phyloP scores from a whole-genome alignment of 306 rosid species.

The Gastrolobium bilobum region DNA sequence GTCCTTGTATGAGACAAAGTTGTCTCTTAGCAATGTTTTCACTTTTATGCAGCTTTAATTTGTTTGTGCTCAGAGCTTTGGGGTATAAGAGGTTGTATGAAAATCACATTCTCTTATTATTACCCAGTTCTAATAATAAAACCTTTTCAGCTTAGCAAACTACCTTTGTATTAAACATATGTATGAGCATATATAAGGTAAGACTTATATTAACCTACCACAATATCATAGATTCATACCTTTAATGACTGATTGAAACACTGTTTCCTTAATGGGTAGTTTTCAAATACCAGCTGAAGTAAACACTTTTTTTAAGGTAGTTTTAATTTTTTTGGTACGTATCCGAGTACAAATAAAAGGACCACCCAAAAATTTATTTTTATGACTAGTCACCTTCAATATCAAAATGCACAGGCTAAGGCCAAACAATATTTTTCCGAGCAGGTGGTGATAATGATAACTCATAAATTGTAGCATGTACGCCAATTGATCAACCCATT shows the following conservation, averaged over 20 bases:
- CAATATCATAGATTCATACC: neutral
- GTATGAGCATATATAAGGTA: slow-evolving; percentile 36
- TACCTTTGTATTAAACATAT: neutral
- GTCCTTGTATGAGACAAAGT: slow-evolving; percentile 58
- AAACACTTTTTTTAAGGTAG: slow-evolving; percentile 9
- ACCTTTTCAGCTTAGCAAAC: slow-evolving; percentile 24
- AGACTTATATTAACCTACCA: neutral
- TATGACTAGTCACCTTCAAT: slow-evolving; percentile 52
- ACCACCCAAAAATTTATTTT: slow-evolving; percentile 40
- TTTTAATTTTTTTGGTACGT: slow-evolving; percentile 21
- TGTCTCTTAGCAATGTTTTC: slow-evolving; percentile 44
- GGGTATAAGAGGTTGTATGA: slow-evolving; percentile 29
- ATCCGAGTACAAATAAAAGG: slow-evolving; percentile 13
- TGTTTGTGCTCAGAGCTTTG: slow-evolving; percentile 37
- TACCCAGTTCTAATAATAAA: slow-evolving; percentile 33
- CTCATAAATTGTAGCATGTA: slow-evolving; percentile 29
- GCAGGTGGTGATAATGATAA: slow-evolving; percentile 48
- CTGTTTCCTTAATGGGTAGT: slow-evolving; percentile 20
- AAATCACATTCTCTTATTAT: slow-evolving; percentile 1
- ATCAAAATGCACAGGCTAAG: slow-evolving; percentile 41
- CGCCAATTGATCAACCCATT: slow-evolving; percentile 10
- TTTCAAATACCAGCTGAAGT: slow-evolving; percentile 13
- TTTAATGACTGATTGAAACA: neutral
- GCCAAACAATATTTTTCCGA: slow-evolving; percentile 38
- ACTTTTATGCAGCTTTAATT: slow-evolving; percentile 47